Conservation (phyloP, 805 yeast species). For the Spencermartinsiella europaea region DNA sequence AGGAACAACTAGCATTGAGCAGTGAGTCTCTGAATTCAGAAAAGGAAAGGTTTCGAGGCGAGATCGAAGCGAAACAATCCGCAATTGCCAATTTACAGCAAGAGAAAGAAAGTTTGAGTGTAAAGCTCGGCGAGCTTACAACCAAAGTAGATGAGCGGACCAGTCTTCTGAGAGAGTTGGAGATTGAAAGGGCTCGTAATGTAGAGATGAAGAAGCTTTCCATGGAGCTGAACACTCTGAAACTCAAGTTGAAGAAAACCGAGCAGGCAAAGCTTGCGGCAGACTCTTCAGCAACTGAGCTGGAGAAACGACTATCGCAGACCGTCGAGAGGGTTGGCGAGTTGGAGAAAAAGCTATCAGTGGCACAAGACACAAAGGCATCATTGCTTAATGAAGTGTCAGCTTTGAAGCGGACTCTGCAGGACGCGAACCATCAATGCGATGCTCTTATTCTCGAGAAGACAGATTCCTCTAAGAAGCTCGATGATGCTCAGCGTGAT, state of each 20-base stretch:
- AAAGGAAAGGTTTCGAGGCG: conserved; percentile 12
- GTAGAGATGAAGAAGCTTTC: conserved; percentile 15
- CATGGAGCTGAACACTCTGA: conserved; percentile 15
- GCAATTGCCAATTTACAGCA: conserved; percentile 13
- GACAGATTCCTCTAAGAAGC: conserved; percentile 14
- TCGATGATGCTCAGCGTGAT: conserved; percentile 14
- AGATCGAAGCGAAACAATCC: conserved; percentile 19
- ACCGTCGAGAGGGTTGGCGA: conserved; percentile 1
- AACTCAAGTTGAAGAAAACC: conserved; percentile 16
- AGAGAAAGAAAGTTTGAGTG: conserved; percentile 14
- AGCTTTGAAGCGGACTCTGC: conserved; percentile 18
- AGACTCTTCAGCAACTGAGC: conserved; percentile 6
- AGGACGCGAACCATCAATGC: conserved; percentile 17
- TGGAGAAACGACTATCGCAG: conserved; percentile 11
- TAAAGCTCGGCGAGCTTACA: conserved; percentile 5
- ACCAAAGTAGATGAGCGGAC: conserved; percentile 13
- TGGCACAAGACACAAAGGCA: conserved; percentile 7
- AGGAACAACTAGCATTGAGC: conserved; percentile 14
- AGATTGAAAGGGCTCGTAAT: conserved; percentile 18
- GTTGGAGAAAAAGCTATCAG: conserved; percentile 8
- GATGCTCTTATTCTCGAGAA: conserved; percentile 18
- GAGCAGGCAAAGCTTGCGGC: conserved; percentile 19
- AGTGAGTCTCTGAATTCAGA: conserved; percentile 14
- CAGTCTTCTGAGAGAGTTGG: conserved; percentile 17
- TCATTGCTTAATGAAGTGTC: conserved; percentile 14